Conservation (phyloP, 306 rosid genomes). For the Ormosia emarginata region DNA sequence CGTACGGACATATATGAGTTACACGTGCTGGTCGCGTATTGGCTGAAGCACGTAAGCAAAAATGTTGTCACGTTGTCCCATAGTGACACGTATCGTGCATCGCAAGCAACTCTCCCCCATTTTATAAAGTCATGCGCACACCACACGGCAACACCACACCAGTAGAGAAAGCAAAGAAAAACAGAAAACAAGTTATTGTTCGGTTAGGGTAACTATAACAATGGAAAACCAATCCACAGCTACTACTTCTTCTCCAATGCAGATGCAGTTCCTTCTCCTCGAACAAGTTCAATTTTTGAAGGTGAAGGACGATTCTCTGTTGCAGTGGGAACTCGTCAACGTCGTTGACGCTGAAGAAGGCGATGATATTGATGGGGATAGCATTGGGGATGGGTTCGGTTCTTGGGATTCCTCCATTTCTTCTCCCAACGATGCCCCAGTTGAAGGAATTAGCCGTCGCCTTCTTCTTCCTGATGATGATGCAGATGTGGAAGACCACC, state of each 20-base stretch:
- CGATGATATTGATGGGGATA: background rate
- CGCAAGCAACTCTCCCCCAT: background rate
- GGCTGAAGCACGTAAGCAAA: constrained; percentile 23
- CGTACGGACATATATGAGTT: background rate
- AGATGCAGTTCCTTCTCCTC: constrained; percentile 36
- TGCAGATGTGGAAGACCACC: background rate
- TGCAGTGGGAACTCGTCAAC: constrained; percentile 53
- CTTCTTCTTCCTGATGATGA: background rate
- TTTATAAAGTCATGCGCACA: background rate
- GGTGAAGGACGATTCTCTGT: constrained; percentile 37
- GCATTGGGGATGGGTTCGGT: background rate
- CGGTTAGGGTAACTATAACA: background rate
- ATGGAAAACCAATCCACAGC: constrained; percentile 43
- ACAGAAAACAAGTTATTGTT: background rate
- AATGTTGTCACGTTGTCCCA: background rate
- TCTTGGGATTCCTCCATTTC: constrained; percentile 25
- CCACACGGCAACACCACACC: background rate
- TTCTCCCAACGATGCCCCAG: background rate
- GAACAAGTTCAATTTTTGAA: constrained; percentile 46
- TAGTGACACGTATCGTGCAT: constrained; percentile 12
- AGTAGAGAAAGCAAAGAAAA: background rate
- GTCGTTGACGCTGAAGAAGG: constrained; percentile 25
- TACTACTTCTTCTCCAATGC: background rate
- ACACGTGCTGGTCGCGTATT: constrained; percentile 2
- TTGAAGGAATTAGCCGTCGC: background rate